These are phyloP conservation scores for Clonostachys solani DNA, from an alignment of 2,329 filamentous ascomycete species.

Conservation along the genomic window DNA sequence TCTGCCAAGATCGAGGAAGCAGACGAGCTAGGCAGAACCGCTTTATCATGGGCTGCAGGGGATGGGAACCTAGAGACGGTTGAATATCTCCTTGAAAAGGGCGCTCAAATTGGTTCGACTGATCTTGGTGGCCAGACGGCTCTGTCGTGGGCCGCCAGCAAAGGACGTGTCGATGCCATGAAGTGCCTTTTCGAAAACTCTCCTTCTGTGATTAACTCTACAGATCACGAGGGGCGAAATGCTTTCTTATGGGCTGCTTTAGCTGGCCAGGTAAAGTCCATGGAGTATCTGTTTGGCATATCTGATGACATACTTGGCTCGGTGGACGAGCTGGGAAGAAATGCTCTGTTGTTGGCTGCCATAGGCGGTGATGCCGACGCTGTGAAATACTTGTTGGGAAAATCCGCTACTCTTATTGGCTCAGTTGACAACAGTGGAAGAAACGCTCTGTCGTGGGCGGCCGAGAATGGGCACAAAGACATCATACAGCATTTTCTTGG, in stretches of 20 bases:
- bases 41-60: background rate
- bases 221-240: too few relatives aligned
- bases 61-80: background rate
- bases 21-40: background rate
- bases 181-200: background rate
- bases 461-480: background rate
- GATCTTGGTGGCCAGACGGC: background rate
- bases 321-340: background rate
- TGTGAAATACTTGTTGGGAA: too few relatives aligned
- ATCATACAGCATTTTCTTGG: background rate
- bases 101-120: conserved; percentile 2
- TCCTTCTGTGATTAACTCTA: background rate
- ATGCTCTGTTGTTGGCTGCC: background rate
- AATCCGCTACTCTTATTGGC: too few relatives aligned
- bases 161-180: background rate
- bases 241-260: too few relatives aligned
- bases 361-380: too few relatives aligned
- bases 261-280: too few relatives aligned
- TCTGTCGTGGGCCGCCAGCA: background rate
- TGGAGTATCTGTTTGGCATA: too few relatives aligned
- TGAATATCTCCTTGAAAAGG: conserved; percentile 1
- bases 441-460: background rate
- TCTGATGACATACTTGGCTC: background rate
- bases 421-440: background rate
- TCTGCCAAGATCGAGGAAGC: conserved; percentile 3